Conservation (phyloP, 2,329 filamentous ascomycete genomes). For the Boeremia exigua region DNA sequence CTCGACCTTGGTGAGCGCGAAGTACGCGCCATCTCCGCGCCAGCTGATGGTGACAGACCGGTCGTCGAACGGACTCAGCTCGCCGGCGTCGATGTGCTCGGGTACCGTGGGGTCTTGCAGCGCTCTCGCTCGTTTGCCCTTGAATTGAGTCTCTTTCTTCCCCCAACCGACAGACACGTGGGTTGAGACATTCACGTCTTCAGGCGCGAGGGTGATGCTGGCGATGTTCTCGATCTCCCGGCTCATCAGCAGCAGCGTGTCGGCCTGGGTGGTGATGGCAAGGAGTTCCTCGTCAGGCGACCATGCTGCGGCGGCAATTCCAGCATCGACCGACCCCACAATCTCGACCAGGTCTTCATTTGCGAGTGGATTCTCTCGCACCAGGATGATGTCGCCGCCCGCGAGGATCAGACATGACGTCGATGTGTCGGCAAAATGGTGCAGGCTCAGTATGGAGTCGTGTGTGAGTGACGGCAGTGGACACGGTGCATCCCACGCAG, state of each 20-base stretch:
- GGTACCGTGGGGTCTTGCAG: slow-evolving; percentile 93
- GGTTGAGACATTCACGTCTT: slow-evolving; percentile 85
- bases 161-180: slow-evolving; percentile 98
- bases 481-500: slow-evolving; percentile 88
- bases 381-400: slow-evolving; percentile 87
- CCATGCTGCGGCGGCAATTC: slow-evolving; percentile 89
- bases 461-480: slow-evolving; percentile 75
- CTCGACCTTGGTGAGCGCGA: slow-evolving; percentile 84
- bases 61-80: slow-evolving; percentile 77
- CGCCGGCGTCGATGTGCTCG: slow-evolving; percentile 85
- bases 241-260: slow-evolving; percentile 90
- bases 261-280: slow-evolving; percentile 77
- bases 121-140: slow-evolving; percentile 85
- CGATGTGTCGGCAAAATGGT: slow-evolving; percentile 82
- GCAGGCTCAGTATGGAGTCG: slow-evolving; percentile 79
- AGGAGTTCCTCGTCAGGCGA: slow-evolving; percentile 94
- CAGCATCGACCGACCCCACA: slow-evolving; percentile 89
- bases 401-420: slow-evolving; percentile 83
- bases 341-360: slow-evolving; percentile 89
- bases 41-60: slow-evolving; percentile 77
- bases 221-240: slow-evolving; percentile 84
- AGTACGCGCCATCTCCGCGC: slow-evolving; percentile 91
- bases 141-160: slow-evolving; percentile 97
- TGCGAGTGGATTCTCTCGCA: slow-evolving; percentile 72
- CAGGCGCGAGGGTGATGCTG: slow-evolving; percentile 72